Evolutionary conservation across 768 basidiomycete species (phyloP), one percentile per base, ranked within the genome.

Genomic region (Mycena maculata): DNA sequence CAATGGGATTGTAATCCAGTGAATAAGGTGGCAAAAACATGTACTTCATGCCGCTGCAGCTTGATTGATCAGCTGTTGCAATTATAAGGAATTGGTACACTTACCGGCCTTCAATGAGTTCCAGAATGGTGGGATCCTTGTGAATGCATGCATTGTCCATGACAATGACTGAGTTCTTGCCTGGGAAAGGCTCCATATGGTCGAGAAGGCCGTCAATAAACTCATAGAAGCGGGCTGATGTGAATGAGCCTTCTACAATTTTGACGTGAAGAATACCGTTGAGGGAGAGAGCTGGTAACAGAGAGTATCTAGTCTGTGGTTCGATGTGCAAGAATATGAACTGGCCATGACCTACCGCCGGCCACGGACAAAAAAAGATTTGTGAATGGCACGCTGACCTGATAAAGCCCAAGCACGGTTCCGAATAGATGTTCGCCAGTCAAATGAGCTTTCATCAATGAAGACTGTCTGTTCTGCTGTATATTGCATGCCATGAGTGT

Each of bases 161-260:
- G 8, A 36, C 33, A 36, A 36, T 36, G 33, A 66, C 80, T 11
- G 78, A 81, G 25, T 82, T 79, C 9, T 68, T 68, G 0, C 28
- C 65, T 1, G 80, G 82, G 52, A 67, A 83, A 1, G 78, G 81
- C 22, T 81, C 64, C 83, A 84, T 84, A 2, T 63, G 39, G 28
- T 75, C 71, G 1, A 84, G 76, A 0, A 84, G 67, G 0, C 73
- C 67, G 5, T 72, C 44, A 13, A 85, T 71, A 62, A 82, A 84
- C 0, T 71, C 25, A 0, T 41, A 27, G 65, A 85, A 83, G 2
- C 7, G 30, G 10, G 31, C 64, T 0, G 56, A 65, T 23, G 71
- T 80, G 63, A 76, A 81, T 2, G 80, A 75, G 0, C 77, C 74
- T 25, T 74, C 60, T 3, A 75, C 55, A 23, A 81, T 70, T 10